Evolutionary conservation across 495 filamentous ascomycete species (phyloP), one percentile per base, ranked within the genome.

Genomic region (Friedmanniomyces endolithicus): DNA sequence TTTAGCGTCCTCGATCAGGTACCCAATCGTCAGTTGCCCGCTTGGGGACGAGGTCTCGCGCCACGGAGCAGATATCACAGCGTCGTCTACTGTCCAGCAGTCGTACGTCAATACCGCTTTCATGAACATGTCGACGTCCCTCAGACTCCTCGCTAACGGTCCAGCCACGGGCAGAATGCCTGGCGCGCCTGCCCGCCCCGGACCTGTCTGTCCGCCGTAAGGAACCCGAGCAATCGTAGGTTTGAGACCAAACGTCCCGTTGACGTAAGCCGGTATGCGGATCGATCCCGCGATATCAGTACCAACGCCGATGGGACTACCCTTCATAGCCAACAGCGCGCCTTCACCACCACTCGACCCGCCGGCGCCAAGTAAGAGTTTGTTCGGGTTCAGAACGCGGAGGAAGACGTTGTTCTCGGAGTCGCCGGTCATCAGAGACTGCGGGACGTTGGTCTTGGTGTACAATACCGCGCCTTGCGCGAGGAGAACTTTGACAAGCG

Each of bases 341-440:
- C 74, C 78, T 62, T 83, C 80, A 31, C 79, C 79, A 0, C 80
- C 80, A 1, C 75, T 77, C 44, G 74, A 78, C 6, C 83, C 84
- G 0, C 84, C 84, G 23, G 80, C 77, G 44, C 83, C 78, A 0
- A 82, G 71, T 12, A 58, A 56, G 24, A 59, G 73, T 61, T 84
- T 82, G 29, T 71, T 47, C 14, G 56, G 56, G 45, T 59, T 59
- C 52, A 59, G 29, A 20, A 29, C 22, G 2, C 48, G 40, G 0
- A 25, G 24, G 50, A 58, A 59, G 41, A 52, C 29, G 27, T 50
- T 55, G 40, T 58, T 58, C 35, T 67, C 56, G 0, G 76, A 70
- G 50, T 80, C 76, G 2, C 68, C 65, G 16, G 72, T 66, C 72
- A 82, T 75, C 48, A 80, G 65, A 0, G 72, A 72, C 57, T 82